phyloP scores from a whole-genome alignment of 2,329 filamentous ascomycete species.

The Aspergillus ochraceoroseus region DNA sequence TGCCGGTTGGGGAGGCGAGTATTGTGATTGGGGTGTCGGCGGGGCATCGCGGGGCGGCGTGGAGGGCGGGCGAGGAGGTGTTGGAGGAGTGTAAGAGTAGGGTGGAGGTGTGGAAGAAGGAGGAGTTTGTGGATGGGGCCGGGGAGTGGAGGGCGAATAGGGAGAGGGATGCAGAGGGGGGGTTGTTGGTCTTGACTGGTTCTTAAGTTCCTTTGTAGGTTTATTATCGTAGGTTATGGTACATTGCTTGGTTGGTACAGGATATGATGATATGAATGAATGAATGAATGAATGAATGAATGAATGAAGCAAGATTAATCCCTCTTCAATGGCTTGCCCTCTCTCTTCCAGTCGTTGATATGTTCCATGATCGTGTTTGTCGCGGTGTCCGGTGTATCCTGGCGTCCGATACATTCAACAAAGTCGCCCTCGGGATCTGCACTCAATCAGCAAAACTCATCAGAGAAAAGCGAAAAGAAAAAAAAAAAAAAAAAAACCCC shows the following conservation, averaged over 20 bases:
- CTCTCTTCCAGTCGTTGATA: slow-evolving; percentile 68
- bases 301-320: slow-evolving; percentile 16
- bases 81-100: slow-evolving; percentile 78
- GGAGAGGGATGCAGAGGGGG: slow-evolving; percentile 59
- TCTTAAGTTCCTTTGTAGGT: slow-evolving; percentile 6
- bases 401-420: slow-evolving; percentile 90
- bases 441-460: not conserved
- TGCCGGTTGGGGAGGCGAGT: slow-evolving; percentile 88
- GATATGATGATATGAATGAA: too few species aligned
- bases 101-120: slow-evolving; percentile 93
- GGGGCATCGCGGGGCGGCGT: slow-evolving; percentile 77
- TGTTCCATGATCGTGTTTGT: slow-evolving; percentile 80
- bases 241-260: slow-evolving; percentile 6
- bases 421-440: slow-evolving; percentile 93
- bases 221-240: too few species aligned
- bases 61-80: slow-evolving; percentile 82
- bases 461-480: not conserved
- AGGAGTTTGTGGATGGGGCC: slow-evolving; percentile 73
- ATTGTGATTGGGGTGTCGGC: slow-evolving; percentile 83
- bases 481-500: slow-evolving; percentile 20
- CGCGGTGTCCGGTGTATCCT: slow-evolving; percentile 84
- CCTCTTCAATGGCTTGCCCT: slow-evolving; percentile 50
- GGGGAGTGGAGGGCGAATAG: slow-evolving; percentile 81
- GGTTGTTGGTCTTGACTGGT: slow-evolving; percentile 11
- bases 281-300: slow-evolving; percentile 29